Evolutionary conservation across 139 green algal genomes (phyloP), one percentile per base, ranked within the genome.

Genomic region (Chlamydomonas sp.): DNA sequence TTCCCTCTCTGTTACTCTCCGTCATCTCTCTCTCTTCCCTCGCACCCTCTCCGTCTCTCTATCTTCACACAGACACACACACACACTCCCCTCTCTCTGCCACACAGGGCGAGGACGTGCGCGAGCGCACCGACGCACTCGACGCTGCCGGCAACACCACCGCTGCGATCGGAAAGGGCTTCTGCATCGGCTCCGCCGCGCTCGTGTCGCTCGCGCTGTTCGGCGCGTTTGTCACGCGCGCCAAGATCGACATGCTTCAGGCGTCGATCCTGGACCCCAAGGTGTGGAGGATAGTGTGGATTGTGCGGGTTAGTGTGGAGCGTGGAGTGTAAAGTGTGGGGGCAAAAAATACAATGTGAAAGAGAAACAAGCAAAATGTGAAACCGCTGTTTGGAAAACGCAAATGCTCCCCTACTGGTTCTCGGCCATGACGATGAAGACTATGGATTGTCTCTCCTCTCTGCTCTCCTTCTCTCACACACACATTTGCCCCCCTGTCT

Each of bases 331-430:
- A n/a, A n/a, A n/a, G n/a, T n/a, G n/a, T n/a, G n/a, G n/a, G n/a
- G n/a, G n/a, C n/a, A n/a, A n/a, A n/a, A n/a, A n/a, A n/a, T n/a
- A n/a, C n/a, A n/a, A 90, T 78, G 82, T 96, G 54, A 96, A 96
- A n/a, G n/a, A n/a, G n/a, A n/a, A n/a, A n/a, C n/a, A n/a, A n/a
- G n/a, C n/a, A n/a, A n/a, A n/a, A n/a, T 71, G 71, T 83, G 22
- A 90, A 90, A 66, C 86, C 97, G 75, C 87, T 98, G 67, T 54
- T 54, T 54, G 92, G 92, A n/a, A n/a, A n/a, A n/a, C n/a, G 67
- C 87, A 90, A 59, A 98, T 98, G 92, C 87, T 98, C 22, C 92
- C 92, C 36, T 98, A 93, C 88, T 98, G 92, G 92, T 98, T 98
- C 90, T 89, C 75, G 69, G 90, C 90, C 71, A 96, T 97, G 90